A percentile compares a stretch with the other conserved stretches of the same genome.
These are phyloP conservation scores for Suillus spraguei DNA, from an alignment of 768 basidiomycete species.

Conservation along the genomic window DNA sequence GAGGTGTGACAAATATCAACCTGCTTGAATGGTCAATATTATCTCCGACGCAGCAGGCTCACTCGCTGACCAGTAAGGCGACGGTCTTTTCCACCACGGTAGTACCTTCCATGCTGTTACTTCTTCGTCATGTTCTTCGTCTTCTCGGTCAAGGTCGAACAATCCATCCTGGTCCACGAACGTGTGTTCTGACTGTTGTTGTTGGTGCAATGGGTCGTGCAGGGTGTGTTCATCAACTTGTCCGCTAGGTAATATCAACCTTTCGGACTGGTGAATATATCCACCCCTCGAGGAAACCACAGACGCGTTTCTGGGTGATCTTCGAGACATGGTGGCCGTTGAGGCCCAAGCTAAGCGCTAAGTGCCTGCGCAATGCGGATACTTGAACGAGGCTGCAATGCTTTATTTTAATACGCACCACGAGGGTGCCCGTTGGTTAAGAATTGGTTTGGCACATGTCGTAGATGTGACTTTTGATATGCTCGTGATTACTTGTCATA, in stretches of 20 bases:
- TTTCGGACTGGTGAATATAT: slow-evolving; percentile 33
- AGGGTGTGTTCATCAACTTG: slow-evolving; percentile 47
- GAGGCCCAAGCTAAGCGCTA: background rate
- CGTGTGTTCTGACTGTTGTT: slow-evolving; percentile 39
- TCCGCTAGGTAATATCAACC: slow-evolving; percentile 46
- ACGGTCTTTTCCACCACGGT: slow-evolving; percentile 80
- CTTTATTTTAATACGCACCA: background rate
- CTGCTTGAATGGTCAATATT: slow-evolving; percentile 38
- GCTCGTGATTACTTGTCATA: too few relatives aligned
- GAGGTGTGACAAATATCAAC: slow-evolving; percentile 56
- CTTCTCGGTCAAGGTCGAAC: slow-evolving; percentile 25
- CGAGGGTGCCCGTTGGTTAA: background rate
- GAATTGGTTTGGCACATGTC: too few relatives aligned
- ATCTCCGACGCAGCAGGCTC: background rate
- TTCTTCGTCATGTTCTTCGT: slow-evolving; percentile 32
- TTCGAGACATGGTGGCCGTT: slow-evolving; percentile 21
- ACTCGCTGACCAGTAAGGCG: slow-evolving; percentile 64
- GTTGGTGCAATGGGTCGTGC: slow-evolving; percentile 45
- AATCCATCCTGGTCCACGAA: slow-evolving; percentile 24
- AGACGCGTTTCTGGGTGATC: slow-evolving; percentile 24
- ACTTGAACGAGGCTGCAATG: background rate
- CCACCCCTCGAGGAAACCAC: slow-evolving; percentile 20
- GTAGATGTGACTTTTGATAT: too few relatives aligned
- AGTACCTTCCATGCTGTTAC: slow-evolving; percentile 31
- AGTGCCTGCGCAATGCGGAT: background rate